Evolutionary conservation across 768 basidiomycete species (phyloP).

Genomic region (Suillus subalutaceus): DNA sequence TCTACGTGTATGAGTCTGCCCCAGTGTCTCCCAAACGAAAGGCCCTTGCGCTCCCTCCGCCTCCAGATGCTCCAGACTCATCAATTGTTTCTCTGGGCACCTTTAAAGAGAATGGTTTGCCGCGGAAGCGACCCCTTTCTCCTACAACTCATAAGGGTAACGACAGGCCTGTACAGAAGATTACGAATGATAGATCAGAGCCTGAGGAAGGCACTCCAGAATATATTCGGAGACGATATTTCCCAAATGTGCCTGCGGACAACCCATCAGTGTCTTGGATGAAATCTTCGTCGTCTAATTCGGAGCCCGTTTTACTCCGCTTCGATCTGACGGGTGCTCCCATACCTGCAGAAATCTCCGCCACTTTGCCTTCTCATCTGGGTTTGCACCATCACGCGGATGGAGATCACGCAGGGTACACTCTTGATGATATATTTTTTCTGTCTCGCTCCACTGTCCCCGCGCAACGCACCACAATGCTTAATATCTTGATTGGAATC

Average conservation of each 20-base stretch:
- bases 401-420: constrained; percentile 79
- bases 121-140: constrained; percentile 16
- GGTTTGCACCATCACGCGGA: constrained; percentile 93
- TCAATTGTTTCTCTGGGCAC: constrained; percentile 42
- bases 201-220: constrained; percentile 78
- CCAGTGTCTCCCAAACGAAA: constrained; percentile 72
- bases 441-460: constrained; percentile 81
- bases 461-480: constrained; percentile 82
- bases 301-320: constrained; percentile 43
- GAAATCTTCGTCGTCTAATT: constrained; percentile 25
- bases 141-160: constrained; percentile 2
- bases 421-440: constrained; percentile 81
- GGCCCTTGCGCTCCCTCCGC: constrained; percentile 56
- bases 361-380: constrained; percentile 75
- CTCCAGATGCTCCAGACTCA: constrained; percentile 27
- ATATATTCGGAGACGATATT: constrained; percentile 81
- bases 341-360: constrained; percentile 57
- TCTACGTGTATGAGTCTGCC: constrained; percentile 82
- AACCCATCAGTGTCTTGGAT: constrained; percentile 88
- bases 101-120: constrained; percentile 30
- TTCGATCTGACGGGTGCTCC: constrained; percentile 79
- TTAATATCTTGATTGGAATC: constrained; percentile 69
- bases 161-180: no score
- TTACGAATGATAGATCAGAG: constrained; percentile 21
- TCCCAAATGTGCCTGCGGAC: constrained; percentile 67